Evolutionary conservation across 345 rosid genomes (phyloP).

Genomic region (Noccaea caerulescens): DNA sequence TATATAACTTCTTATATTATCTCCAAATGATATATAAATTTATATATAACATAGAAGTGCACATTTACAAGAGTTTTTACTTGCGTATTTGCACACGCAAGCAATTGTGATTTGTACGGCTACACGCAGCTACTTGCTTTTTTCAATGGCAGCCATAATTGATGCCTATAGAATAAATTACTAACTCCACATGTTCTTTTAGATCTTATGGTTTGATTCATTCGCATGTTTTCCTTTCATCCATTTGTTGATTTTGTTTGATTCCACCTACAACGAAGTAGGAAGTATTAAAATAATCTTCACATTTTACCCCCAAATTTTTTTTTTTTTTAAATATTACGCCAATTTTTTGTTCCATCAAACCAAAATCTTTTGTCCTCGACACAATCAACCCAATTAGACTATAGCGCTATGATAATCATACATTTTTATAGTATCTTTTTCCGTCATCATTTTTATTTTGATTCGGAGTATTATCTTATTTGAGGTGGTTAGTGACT

Average conservation of each 20-base stretch:
- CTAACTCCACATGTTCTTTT: not conserved
- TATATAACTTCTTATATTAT: slow-evolving; percentile 16
- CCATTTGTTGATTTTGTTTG: not conserved
- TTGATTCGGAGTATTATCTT: slow-evolving; percentile 9
- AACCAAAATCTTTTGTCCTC: not conserved
- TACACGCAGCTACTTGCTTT: slow-evolving; percentile 10
- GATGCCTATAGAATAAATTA: not conserved
- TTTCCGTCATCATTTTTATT: not conserved
- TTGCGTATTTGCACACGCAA: slow-evolving; percentile 38
- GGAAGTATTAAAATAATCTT: not conserved
- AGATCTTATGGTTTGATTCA: not conserved
- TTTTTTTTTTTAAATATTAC: too few species aligned
- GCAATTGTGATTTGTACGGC: not conserved
- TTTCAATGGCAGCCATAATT: slow-evolving; percentile 31
- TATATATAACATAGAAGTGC: not conserved
- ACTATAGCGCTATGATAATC: not conserved
- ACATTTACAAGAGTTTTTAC: not conserved
- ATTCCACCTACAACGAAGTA: slow-evolving; percentile 33
- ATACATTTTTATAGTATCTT: not conserved
- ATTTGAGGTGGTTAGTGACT: slow-evolving; percentile 17
- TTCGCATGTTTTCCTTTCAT: slow-evolving; percentile 16
- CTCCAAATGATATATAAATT: not conserved
- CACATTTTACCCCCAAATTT: too few species aligned
- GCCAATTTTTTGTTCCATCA: slow-evolving; percentile 1
- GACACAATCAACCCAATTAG: slow-evolving; percentile 3